Evolutionary conservation across 495 filamentous ascomycete species (phyloP).

Genomic region (Podospora fimiseda): DNA sequence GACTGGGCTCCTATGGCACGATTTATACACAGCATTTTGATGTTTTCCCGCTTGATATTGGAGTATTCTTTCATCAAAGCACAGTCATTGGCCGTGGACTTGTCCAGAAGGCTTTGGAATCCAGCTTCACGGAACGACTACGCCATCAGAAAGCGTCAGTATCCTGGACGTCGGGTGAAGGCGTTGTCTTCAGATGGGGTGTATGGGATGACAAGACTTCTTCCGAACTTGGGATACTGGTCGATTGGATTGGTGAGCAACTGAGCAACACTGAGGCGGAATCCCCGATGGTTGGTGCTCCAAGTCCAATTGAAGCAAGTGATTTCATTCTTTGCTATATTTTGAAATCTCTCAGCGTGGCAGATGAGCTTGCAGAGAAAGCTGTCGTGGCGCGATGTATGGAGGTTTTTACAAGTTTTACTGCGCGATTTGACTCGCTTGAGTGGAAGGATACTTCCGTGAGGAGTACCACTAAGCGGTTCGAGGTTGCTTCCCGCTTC

Average conservation of each 20-base stretch:
- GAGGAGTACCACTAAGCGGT: slow-evolving; percentile 4
- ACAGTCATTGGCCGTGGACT: slow-evolving; percentile 73
- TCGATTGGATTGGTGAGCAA: slow-evolving; percentile 50
- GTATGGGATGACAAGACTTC: slow-evolving; percentile 63
- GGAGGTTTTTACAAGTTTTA: slow-evolving; percentile 39
- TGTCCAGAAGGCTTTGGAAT: slow-evolving; percentile 48
- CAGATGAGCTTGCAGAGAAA: slow-evolving; percentile 21
- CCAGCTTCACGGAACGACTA: slow-evolving; percentile 20
- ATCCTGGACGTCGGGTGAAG: slow-evolving; percentile 43
- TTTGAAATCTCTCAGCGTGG: slow-evolving; percentile 30
- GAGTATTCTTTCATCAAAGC: slow-evolving; percentile 68
- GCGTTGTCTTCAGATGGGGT: slow-evolving; percentile 52
- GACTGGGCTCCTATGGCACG: slow-evolving; percentile 55
- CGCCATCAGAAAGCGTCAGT: slow-evolving; percentile 19
- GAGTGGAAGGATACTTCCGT: slow-evolving; percentile 8
- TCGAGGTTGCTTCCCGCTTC: slow-evolving; percentile 16
- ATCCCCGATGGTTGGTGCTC: neutral
- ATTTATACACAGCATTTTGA: slow-evolving; percentile 73
- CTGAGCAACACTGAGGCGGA: slow-evolving; percentile 14
- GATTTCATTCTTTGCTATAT: slow-evolving; percentile 39
- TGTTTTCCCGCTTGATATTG: slow-evolving; percentile 55
- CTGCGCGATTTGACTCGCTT: slow-evolving; percentile 26
- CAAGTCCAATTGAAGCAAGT: slow-evolving; percentile 22
- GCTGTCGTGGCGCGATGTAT: slow-evolving; percentile 40
- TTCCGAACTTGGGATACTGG: slow-evolving; percentile 56